Percentiles rank a stretch among this genome's conserved stretches.
phyloP scores from a whole-genome alignment of 805 yeast genomes.

The Cyberlindnera subsufficiens region DNA sequence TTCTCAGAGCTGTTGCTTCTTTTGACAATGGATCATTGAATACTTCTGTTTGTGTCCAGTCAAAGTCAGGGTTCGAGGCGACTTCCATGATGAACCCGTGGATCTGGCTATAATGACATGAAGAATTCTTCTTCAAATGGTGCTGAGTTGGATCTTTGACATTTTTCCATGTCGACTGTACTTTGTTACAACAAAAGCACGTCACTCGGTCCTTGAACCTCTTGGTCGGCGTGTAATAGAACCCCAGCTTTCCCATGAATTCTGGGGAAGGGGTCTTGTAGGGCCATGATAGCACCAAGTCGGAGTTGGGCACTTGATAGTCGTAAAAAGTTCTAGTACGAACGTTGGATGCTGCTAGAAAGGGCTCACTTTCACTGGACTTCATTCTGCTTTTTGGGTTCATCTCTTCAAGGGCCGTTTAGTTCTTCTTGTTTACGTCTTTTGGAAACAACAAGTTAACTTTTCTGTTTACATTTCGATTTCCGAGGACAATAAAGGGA shows the following conservation, averaged over 20 bases:
- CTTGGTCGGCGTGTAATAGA: conserved; percentile 53
- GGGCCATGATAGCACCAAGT: conserved; percentile 19
- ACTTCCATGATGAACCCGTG: conserved; percentile 20
- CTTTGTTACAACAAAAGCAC: conserved; percentile 50
- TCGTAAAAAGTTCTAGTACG: conserved; percentile 14
- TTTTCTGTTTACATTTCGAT: too few species aligned
- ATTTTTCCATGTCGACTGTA: conserved; percentile 54
- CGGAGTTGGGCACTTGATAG: conserved; percentile 10
- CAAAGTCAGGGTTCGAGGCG: conserved; percentile 12
- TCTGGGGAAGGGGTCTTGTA: conserved; percentile 24
- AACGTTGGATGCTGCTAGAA: not conserved
- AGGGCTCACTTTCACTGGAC: too few species aligned
- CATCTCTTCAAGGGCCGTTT: too few species aligned
- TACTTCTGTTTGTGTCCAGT: conserved; percentile 13
- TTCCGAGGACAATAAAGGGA: too few species aligned
- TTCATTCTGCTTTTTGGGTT: too few species aligned
- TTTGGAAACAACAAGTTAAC: too few species aligned
- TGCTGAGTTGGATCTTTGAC: conserved; percentile 43
- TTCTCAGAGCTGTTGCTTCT: conserved; percentile 29
- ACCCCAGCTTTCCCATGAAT: conserved; percentile 54
- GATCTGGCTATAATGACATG: conserved; percentile 27
- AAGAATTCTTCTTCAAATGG: conserved; percentile 32
- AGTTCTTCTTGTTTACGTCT: too few species aligned
- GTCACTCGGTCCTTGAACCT: conserved; percentile 45
- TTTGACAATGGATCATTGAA: conserved; percentile 31